A percentile compares a stretch with the other conserved stretches of the same genome.
These are phyloP conservation scores for Colletotrichum navitas DNA, from an alignment of 2,329 filamentous ascomycete species.

Conservation along the genomic window DNA sequence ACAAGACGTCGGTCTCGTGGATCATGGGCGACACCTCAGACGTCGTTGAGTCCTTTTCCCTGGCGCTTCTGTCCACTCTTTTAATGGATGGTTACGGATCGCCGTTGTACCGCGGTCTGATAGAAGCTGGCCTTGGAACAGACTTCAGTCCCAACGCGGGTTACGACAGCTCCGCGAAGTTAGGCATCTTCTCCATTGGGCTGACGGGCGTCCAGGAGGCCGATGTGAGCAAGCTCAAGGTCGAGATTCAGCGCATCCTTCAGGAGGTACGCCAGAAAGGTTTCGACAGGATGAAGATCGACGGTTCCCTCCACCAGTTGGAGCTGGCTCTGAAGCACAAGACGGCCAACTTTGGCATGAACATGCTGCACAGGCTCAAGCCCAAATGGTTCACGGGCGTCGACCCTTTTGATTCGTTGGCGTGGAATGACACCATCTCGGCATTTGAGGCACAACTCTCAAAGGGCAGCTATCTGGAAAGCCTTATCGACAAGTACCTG, in stretches of 20 bases:
- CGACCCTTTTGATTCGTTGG: constrained; percentile 89
- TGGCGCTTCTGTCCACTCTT: constrained; percentile 84
- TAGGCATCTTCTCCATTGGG: constrained; percentile 89
- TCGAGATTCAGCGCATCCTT: constrained; percentile 79
- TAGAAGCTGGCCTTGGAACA: constrained; percentile 90
- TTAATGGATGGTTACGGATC: constrained; percentile 96
- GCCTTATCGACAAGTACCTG: constrained; percentile 88
- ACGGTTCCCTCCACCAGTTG: constrained; percentile 92
- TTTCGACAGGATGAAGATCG: constrained; percentile 90
- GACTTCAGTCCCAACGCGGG: constrained; percentile 97
- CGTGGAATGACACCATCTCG: constrained; percentile 90
- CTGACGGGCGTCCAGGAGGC: constrained; percentile 88
- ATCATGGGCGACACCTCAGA: constrained; percentile 86
- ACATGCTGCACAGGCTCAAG: constrained; percentile 87
- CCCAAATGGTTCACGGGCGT: constrained; percentile 96
- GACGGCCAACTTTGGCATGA: constrained; percentile 94
- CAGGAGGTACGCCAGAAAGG: constrained; percentile 78
- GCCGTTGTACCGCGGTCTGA: constrained; percentile 87
- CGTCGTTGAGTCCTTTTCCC: constrained; percentile 87
- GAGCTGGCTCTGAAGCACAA: constrained; percentile 97
- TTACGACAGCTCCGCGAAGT: constrained; percentile 82
- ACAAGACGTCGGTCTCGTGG: constrained; percentile 96
- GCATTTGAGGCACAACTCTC: constrained; percentile 84
- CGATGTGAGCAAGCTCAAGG: constrained; percentile 82
- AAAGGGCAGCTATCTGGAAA: constrained; percentile 84